These are phyloP conservation scores for Vigna trinervia DNA, from an alignment of 306 rosid genomes.

Conservation along the genomic window DNA sequence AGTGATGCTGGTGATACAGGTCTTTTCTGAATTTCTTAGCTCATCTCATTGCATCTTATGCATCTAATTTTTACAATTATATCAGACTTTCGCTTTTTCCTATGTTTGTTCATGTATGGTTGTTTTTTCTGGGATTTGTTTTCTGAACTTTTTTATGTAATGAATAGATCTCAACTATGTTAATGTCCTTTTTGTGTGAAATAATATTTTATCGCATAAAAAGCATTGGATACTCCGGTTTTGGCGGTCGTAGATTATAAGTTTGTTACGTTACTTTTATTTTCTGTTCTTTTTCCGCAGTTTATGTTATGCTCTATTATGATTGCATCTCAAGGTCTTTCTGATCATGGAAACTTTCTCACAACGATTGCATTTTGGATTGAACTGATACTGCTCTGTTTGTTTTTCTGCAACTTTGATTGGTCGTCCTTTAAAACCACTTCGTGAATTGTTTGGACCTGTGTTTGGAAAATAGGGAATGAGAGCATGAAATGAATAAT, in stretches of 20 bases:
- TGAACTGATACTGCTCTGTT: neutral
- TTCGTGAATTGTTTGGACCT: neutral
- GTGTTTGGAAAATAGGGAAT: neutral
- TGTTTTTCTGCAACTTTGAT: neutral
- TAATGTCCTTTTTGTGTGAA: neutral
- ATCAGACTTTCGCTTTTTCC: neutral
- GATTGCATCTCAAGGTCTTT: constrained; percentile 13
- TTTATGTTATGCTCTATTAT: constrained; percentile 12
- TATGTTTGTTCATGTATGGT: neutral
- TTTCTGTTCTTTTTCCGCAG: neutral
- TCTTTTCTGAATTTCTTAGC: constrained; percentile 32
- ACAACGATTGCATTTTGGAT: constrained; percentile 10
- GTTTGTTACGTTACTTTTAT: neutral
- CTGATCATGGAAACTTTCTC: constrained; percentile 8
- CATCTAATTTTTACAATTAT: neutral
- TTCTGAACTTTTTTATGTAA: constrained; percentile 6
- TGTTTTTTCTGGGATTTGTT: neutral
- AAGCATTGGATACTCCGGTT: constrained; percentile 6
- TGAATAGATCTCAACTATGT: constrained; percentile 23
- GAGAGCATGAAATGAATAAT: neutral
- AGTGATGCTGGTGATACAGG: constrained; percentile 99
- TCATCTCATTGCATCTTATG: neutral
- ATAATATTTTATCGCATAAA: neutral
- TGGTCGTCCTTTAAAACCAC: neutral
- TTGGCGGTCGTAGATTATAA: neutral